These are phyloP conservation scores for Aureobasidium sp. DNA, from an alignment of 2,329 filamentous ascomycete species.

Conservation along the genomic window DNA sequence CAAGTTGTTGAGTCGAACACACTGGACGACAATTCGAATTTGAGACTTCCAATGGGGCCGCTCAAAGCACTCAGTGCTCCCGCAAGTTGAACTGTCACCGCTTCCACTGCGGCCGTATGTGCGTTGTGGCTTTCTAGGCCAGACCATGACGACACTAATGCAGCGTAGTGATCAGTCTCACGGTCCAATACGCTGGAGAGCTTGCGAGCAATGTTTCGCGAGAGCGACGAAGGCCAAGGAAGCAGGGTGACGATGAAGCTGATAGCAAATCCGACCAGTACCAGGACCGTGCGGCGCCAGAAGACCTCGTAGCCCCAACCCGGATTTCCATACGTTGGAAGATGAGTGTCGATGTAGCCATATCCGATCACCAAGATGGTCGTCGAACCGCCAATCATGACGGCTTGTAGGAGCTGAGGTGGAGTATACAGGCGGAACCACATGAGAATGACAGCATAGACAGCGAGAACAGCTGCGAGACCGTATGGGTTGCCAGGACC, in stretches of 20 bases:
- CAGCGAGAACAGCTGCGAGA: constrained; percentile 37
- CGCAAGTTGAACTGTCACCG: constrained; percentile 26
- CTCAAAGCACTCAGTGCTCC: constrained; percentile 30
- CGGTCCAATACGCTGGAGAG: constrained; percentile 39
- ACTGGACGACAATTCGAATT: constrained; percentile 32
- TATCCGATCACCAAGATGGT: constrained; percentile 12
- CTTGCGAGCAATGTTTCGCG: constrained; percentile 33
- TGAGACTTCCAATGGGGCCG: constrained; percentile 29
- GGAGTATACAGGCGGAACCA: constrained; percentile 30
- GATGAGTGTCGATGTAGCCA: constrained; percentile 13
- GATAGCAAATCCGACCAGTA: constrained; percentile 8
- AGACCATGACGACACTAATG: constrained; percentile 41
- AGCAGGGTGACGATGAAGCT: constrained; percentile 11
- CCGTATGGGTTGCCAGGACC: constrained; percentile 46
- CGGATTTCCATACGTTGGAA: constrained; percentile 12
- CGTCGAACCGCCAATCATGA: constrained; percentile 11
- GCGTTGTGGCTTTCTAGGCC: constrained; percentile 17
- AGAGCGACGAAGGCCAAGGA: constrained; percentile 13
- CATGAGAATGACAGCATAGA: constrained; percentile 28
- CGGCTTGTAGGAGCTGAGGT: background rate
- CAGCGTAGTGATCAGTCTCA: constrained; percentile 44
- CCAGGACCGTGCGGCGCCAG: constrained; percentile 14
- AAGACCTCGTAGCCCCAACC: constrained; percentile 14
- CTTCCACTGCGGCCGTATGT: constrained; percentile 25
- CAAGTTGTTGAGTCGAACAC: constrained; percentile 32